These are phyloP conservation scores for Aspergillus saccharolyticus DNA, from an alignment of 495 filamentous ascomycete genomes.

Conservation along the genomic window DNA sequence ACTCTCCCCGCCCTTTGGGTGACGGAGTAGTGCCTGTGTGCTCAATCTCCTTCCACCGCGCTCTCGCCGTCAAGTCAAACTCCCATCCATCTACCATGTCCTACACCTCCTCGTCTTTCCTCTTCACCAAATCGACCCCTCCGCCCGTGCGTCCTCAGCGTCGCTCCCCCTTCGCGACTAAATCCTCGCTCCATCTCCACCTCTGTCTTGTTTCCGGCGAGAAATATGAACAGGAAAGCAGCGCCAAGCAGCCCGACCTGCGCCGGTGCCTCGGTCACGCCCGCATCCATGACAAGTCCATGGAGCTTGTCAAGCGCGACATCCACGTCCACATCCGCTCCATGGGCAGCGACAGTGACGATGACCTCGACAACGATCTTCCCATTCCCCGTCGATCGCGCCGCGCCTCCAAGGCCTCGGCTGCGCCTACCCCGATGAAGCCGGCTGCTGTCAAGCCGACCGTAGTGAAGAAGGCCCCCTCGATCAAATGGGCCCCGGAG, in stretches of 20 bases:
- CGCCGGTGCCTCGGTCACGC: conserved; percentile 2
- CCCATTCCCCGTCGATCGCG: not conserved
- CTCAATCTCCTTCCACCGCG: not conserved
- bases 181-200: conserved; percentile 1
- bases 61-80: not conserved
- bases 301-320: conserved; percentile 4
- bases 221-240: conserved; percentile 4
- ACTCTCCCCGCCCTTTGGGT: not conserved
- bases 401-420: not conserved
- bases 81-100: not conserved
- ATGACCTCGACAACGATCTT: not conserved
- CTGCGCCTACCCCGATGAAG: not conserved
- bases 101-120: not conserved
- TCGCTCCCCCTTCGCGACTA: not conserved
- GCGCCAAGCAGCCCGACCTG: conserved; percentile 1
- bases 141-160: not conserved
- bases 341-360: conserved; percentile 2
- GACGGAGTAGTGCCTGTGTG: not conserved
- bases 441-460: not conserved
- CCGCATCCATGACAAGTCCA: conserved; percentile 1
- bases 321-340: conserved; percentile 6
- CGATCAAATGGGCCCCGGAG: not conserved
- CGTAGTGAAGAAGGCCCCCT: not conserved
- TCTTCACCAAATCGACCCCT: conserved; percentile 1
- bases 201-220: conserved; percentile 3